phyloP scores from a whole-genome alignment of 768 basidiomycete genomes.

The Omphalotus guepiniiformis region DNA sequence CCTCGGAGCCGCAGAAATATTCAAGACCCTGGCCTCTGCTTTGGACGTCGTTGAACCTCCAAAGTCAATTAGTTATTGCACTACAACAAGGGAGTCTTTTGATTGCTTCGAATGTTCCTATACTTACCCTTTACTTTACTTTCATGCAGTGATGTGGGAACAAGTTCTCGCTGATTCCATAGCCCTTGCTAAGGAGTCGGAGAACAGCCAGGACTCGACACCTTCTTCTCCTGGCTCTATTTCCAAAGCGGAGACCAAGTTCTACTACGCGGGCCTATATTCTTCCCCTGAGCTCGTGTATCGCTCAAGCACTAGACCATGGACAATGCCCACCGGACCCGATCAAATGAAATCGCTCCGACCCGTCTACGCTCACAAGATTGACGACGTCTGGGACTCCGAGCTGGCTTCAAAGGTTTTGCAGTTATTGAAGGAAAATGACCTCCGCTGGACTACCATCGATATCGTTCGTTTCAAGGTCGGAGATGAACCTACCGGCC shows the following conservation, averaged over 20 bases:
- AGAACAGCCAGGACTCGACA: too few relatives aligned
- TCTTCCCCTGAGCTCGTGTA: constrained; percentile 14
- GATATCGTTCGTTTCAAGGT: not conserved
- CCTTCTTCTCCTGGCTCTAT: not conserved
- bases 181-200: too few relatives aligned
- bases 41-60: too few relatives aligned
- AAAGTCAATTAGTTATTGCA: too few relatives aligned
- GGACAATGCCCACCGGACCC: constrained; percentile 14
- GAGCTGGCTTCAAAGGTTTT: not conserved
- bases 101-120: too few relatives aligned
- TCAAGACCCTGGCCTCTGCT: too few relatives aligned
- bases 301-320: constrained; percentile 13
- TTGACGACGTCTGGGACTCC: not conserved
- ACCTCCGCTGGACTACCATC: not conserved
- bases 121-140: too few relatives aligned
- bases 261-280: constrained; percentile 17
- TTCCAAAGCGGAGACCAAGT: constrained; percentile 12
- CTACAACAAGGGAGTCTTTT: too few relatives aligned
- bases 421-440: not conserved
- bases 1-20: too few relatives aligned
- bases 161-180: too few relatives aligned
- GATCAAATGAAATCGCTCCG: constrained; percentile 14
- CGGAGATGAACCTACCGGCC: not conserved
- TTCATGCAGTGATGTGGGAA: too few relatives aligned
- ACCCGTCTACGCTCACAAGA: not conserved